Evolutionary conservation across 2,329 filamentous ascomycete genomes (phyloP).

Genomic region (Thelonectria blattea): DNA sequence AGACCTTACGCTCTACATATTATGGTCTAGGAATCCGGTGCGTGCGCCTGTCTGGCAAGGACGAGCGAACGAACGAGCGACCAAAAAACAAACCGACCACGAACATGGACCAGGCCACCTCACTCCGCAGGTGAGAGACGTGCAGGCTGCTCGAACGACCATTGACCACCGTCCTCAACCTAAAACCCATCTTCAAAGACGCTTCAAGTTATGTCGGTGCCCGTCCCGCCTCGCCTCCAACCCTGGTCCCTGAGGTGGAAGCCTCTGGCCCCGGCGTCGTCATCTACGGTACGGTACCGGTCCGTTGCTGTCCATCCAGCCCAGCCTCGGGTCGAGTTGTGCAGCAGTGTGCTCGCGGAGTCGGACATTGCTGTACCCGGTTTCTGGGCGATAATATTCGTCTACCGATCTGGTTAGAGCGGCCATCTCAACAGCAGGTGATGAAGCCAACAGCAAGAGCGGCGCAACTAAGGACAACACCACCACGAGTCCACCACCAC

Average conservation of each 20-base stretch:
- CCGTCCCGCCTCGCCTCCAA: constrained; percentile 25
- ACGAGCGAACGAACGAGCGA: constrained; percentile 18
- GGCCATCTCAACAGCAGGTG: no score
- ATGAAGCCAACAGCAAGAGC: no score
- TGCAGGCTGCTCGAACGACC: constrained; percentile 15
- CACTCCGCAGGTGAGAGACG: constrained; percentile 17
- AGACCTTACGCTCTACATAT: constrained; percentile 16
- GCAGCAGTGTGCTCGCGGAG: not conserved
- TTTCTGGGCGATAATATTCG: constrained; percentile 25
- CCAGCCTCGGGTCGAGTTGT: not conserved
- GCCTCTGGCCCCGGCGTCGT: constrained; percentile 7
- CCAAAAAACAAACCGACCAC: constrained; percentile 8
- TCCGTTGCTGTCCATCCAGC: constrained; percentile 3
- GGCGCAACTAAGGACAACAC: no score
- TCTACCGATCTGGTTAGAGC: constrained; percentile 14
- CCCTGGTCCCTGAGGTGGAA: constrained; percentile 36
- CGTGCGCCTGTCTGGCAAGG: constrained; percentile 15
- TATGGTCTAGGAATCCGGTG: constrained; percentile 12
- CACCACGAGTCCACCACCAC: not conserved
- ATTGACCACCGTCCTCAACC: constrained; percentile 5
- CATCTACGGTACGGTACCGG: not conserved
- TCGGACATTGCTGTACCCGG: constrained; percentile 11
- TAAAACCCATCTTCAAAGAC: constrained; percentile 16
- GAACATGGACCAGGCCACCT: constrained; percentile 21
- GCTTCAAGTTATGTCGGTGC: constrained; percentile 35